Base-by-base conservation (phyloP, 2,329 filamentous ascomycete species). In the Nothopassalora personata region DNA sequence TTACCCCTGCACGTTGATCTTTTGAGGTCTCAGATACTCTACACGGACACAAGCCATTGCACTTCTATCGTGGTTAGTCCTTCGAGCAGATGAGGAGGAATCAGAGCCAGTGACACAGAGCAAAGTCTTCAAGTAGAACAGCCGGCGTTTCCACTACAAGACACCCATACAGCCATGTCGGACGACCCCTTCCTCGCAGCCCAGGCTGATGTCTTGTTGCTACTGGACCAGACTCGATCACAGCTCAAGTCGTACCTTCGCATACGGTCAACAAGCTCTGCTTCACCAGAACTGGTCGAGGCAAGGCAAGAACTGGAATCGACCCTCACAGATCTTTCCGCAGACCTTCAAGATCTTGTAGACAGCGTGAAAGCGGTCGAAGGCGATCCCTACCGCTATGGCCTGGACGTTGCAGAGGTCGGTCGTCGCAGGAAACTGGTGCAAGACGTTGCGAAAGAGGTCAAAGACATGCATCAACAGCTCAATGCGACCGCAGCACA, bases 211-310 rank as follows among this genome's bases (percentile, higher is more conserved):
- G 90, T 97, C 66, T 86, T 96, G 66, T 79, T 86, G 64, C 89
- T 95, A 61, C 86, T 99, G 64, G 83, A 88, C 65, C 85, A 85
- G 13, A 89, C 90, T 55, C 88, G 93, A 9, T 87, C 92, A 54
- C 86, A 97, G 58, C 97, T 97, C 81, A 87, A 89, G 64, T 97
- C 92, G 15, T 99, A 96, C 79, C 84, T 96, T 47, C 93, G 94
- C 72, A 99, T 99, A 77, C 90, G 91, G 71, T 94, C 91, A 49
- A 87, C 86, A 45, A 83, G 84, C 8, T 77, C 86, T 13, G 80
- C 81, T 47, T 92, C 90, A 18, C 91, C 91, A 11, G 84, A 87
- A 73, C 81, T 87, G 18, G 74, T 80, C 48, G 84, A 87, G 77
- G 81, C 85, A 5, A 83, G 84, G 58, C 73, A 75, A 47, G 94